Conservation (phyloP, 495 filamentous ascomycete species). For the Penicillium longicatenatum region DNA sequence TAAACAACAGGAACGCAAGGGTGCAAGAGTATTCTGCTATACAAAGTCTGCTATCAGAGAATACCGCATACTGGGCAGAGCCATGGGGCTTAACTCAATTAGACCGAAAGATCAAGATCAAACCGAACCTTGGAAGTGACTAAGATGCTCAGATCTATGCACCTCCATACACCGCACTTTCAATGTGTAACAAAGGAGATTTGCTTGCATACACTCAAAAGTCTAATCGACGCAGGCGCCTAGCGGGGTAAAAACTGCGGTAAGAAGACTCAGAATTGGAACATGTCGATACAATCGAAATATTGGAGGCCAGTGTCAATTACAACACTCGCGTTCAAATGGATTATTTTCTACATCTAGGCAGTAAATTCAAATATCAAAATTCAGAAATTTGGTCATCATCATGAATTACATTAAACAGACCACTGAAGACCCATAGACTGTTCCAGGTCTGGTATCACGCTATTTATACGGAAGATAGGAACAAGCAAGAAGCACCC, state of each 20-base stretch:
- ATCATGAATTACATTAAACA: conserved; percentile 32
- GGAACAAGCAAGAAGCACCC: not conserved
- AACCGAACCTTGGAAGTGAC: not conserved
- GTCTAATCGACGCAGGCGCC: not conserved
- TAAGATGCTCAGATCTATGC: not conserved
- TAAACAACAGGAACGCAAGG: not conserved
- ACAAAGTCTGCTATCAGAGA: too few relatives aligned
- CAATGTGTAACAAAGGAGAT: not conserved
- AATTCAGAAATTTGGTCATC: conserved; percentile 12
- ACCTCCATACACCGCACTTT: not conserved
- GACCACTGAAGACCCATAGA: not conserved
- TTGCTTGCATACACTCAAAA: not conserved
- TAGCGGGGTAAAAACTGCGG: not conserved
- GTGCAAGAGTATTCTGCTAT: not conserved
- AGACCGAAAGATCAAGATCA: not conserved
- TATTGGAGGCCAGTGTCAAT: conserved; percentile 5
- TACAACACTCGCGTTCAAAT: not conserved
- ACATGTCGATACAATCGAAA: conserved; percentile 10
- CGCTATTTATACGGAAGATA: conserved; percentile 14
- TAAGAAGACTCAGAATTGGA: not conserved
- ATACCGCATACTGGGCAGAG: too few relatives aligned
- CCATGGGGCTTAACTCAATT: not conserved
- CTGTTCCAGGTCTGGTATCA: conserved; percentile 10
- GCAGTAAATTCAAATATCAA: too few relatives aligned
- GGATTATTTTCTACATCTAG: not conserved